These are phyloP conservation scores for Eucalyptus fibrosa DNA, from an alignment of 345 rosid genomes.

Conservation along the genomic window DNA sequence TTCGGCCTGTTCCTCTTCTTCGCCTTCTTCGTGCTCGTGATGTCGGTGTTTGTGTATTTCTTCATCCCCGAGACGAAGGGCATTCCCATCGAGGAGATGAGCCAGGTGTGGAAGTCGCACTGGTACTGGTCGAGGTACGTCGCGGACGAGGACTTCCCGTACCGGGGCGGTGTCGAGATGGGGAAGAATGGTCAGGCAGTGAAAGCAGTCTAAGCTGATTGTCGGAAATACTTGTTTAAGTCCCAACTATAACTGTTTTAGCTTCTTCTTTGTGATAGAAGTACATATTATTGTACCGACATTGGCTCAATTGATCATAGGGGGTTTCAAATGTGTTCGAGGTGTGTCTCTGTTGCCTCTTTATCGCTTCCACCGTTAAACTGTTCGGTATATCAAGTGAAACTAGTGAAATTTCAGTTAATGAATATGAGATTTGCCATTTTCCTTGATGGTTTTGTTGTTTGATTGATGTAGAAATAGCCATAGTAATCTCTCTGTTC, in stretches of 20 bases:
- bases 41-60: constrained; percentile 37
- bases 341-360: background rate
- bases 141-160: background rate
- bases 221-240: background rate
- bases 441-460: background rate
- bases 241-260: background rate
- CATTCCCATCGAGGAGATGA: constrained; percentile 67
- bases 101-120: constrained; percentile 42
- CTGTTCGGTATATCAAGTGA: background rate
- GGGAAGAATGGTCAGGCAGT: constrained; percentile 11
- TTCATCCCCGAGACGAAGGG: constrained; percentile 72
- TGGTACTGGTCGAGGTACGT: constrained; percentile 62
- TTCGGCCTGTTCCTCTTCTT: constrained; percentile 63
- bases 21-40: constrained; percentile 45
- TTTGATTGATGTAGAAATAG: background rate
- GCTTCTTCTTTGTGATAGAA: background rate
- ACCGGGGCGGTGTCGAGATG: constrained; percentile 27
- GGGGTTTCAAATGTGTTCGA: background rate
- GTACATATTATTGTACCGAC: background rate
- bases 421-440: background rate
- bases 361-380: background rate
- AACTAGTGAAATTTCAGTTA: background rate
- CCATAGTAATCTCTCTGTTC: background rate
- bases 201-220: constrained; percentile 11
- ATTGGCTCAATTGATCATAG: background rate